A percentile compares a stretch with the other conserved stretches of the same genome.
Evolutionary conservation across 345 rosid species (phyloP).

Genomic region (Eucalyptus camaldulensis): DNA sequence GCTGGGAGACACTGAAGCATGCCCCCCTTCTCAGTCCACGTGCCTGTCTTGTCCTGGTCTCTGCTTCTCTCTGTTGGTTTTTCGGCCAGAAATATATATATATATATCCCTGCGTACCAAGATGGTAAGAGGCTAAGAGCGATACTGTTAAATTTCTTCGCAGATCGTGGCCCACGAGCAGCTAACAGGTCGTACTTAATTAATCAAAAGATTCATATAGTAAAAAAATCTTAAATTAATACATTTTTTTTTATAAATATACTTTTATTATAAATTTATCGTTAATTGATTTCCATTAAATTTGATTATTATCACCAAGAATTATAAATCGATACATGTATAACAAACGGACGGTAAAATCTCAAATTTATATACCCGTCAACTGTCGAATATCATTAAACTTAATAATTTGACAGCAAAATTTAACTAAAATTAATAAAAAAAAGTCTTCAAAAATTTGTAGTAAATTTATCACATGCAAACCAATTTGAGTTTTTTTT

Average conservation of each 20-base stretch:
- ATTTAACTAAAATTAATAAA: rapidly evolving
- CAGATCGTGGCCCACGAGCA: background rate
- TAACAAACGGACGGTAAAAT: too few species aligned
- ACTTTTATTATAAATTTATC: too few species aligned
- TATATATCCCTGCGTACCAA: too few species aligned
- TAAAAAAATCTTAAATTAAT: background rate
- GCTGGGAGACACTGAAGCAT: background rate
- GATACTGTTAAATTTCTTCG: background rate
- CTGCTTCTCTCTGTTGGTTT: background rate
- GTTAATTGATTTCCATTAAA: rapidly evolving
- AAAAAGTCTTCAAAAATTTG: too few species aligned
- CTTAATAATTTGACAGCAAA: rapidly evolving
- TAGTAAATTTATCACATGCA: too few species aligned
- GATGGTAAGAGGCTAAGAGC: background rate
- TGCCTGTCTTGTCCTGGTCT: background rate
- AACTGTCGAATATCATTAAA: rapidly evolving
- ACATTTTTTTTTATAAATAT: too few species aligned
- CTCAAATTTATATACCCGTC: rapidly evolving
- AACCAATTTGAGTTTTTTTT: too few species aligned
- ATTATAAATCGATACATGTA: too few species aligned
- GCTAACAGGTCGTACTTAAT: background rate
- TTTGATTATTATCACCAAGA: rapidly evolving
- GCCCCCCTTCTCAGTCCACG: background rate
- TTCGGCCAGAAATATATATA: background rate
- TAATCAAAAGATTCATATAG: background rate